Conservation (phyloP, 345 rosid genomes). For the Salix exigua region DNA sequence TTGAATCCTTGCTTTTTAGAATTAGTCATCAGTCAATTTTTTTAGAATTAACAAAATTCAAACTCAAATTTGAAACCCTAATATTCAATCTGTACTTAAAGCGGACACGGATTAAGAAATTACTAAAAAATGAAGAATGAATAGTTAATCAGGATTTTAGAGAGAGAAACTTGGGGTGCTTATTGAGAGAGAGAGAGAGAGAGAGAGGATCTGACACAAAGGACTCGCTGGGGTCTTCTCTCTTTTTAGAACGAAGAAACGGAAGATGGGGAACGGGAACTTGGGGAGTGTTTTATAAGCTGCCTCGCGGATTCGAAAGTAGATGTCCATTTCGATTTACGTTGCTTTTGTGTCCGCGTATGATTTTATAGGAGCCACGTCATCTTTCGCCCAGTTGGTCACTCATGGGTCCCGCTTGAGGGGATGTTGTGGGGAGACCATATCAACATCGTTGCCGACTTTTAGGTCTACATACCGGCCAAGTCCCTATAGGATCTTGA, state of each 20-base stretch:
- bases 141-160: neutral
- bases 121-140: neutral
- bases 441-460: slow-evolving; percentile 16
- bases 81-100: neutral
- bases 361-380: slow-evolving; percentile 1
- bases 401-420: neutral
- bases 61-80: slow-evolving; percentile 14
- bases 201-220: neutral
- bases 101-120: neutral
- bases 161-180: neutral
- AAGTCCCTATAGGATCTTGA: neutral
- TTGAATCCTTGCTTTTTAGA: slow-evolving; percentile 39
- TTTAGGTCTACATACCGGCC: neutral
- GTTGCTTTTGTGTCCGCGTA: slow-evolving; percentile 14
- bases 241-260: neutral
- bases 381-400: neutral
- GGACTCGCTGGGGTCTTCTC: neutral
- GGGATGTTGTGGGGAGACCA: neutral
- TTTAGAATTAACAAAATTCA: neutral
- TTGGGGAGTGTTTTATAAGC: neutral
- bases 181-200: neutral
- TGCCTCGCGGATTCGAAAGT: slow-evolving; percentile 29
- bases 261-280: neutral
- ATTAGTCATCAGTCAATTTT: slow-evolving; percentile 45
- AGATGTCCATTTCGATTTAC: slow-evolving; percentile 7